These are phyloP conservation scores for Rubia occidens DNA, from an alignment of 305 asterid species.

Conservation along the genomic window DNA sequence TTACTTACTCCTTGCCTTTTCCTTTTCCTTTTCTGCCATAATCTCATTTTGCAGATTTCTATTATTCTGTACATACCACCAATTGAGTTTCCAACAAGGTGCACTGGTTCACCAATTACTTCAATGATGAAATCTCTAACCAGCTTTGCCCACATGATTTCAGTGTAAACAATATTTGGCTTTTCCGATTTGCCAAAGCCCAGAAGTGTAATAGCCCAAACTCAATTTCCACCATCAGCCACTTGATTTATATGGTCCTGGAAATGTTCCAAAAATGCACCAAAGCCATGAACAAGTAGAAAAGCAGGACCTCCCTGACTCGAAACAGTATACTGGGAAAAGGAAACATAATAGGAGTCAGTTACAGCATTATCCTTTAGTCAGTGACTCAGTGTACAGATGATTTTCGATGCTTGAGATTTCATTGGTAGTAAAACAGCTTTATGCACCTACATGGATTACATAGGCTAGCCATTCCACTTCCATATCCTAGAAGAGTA, in stretches of 20 bases:
- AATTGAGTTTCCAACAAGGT: constrained; percentile 87
- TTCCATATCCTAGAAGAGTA: constrained; percentile 58
- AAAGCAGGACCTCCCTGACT: constrained; percentile 67
- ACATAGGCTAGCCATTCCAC: constrained; percentile 77
- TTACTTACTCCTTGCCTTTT: constrained; percentile 3
- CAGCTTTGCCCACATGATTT: constrained; percentile 75
- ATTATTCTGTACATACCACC: constrained; percentile 49
- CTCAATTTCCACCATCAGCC: constrained; percentile 66
- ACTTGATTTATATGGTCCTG: constrained; percentile 62
- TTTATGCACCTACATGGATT: constrained; percentile 52
- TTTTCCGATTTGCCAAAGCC: constrained; percentile 93
- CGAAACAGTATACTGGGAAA: constrained; percentile 62
- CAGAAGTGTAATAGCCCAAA: constrained; percentile 75
- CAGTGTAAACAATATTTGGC: constrained; percentile 74
- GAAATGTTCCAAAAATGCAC: constrained; percentile 84
- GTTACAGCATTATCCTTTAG: constrained; percentile 11
- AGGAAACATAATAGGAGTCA: constrained; percentile 20
- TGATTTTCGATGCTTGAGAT: background rate
- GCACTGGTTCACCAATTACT: constrained; percentile 74
- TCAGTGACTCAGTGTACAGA: background rate
- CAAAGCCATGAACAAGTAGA: constrained; percentile 94
- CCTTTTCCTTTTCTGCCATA: background rate
- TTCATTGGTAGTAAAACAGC: background rate
- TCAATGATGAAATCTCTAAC: constrained; percentile 73
- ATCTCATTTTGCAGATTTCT: constrained; percentile 15